These are phyloP conservation scores for Mycena indigotica DNA, from an alignment of 768 basidiomycete species.

Conservation along the genomic window DNA sequence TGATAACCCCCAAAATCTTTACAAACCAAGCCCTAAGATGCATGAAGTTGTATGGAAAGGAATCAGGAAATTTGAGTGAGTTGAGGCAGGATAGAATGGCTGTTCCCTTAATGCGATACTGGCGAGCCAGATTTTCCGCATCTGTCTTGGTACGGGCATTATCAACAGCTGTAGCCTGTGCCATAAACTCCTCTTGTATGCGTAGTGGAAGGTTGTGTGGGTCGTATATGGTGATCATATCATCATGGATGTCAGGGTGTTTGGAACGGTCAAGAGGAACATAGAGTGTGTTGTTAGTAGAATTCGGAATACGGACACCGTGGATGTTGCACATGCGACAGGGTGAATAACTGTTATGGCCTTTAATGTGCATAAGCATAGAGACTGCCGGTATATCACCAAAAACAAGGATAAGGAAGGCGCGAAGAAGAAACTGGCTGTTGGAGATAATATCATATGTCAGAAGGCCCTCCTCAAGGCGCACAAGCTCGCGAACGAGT, in stretches of 20 bases:
- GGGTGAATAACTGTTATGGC: conserved; percentile 40
- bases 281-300: conserved; percentile 26
- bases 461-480: neutral
- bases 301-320: conserved; percentile 22
- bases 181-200: conserved; percentile 22
- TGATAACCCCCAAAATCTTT: too few relatives aligned
- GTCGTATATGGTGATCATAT: neutral
- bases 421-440: conserved; percentile 36
- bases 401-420: conserved; percentile 30
- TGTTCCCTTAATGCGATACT: conserved; percentile 29
- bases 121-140: conserved; percentile 7
- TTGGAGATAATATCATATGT: neutral
- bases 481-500: neutral
- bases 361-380: conserved; percentile 32
- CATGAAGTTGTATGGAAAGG: conserved; percentile 41
- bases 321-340: conserved; percentile 33
- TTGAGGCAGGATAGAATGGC: conserved; percentile 25
- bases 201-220: conserved; percentile 12
- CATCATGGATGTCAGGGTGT: conserved; percentile 22
- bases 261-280: conserved; percentile 27
- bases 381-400: conserved; percentile 36
- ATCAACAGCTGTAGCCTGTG: conserved; percentile 9
- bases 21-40: too few relatives aligned
- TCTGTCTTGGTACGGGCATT: conserved; percentile 5
- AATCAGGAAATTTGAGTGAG: conserved; percentile 29